Evolutionary conservation across 768 basidiomycete genomes (phyloP).

Genomic region (Kwoniella dejecticola): DNA sequence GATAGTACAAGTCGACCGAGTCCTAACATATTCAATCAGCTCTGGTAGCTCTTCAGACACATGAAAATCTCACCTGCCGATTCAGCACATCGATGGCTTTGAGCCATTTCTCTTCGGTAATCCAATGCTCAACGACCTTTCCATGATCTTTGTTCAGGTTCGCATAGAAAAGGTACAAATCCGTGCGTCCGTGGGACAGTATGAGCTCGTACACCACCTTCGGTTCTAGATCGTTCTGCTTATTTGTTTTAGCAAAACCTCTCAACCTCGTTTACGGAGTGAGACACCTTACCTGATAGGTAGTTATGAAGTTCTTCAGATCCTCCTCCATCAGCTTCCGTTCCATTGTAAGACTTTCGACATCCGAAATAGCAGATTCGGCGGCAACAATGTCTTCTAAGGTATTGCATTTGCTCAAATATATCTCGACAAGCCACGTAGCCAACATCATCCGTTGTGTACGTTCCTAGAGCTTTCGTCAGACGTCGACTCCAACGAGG

Average conservation of each 20-base stretch:
- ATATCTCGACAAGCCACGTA: slow-evolving; percentile 97
- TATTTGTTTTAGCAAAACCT: not conserved
- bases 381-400: slow-evolving; percentile 91
- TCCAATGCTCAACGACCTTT: slow-evolving; percentile 87
- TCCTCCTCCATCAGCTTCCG: slow-evolving; percentile 86
- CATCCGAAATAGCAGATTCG: slow-evolving; percentile 68
- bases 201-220: slow-evolving; percentile 89
- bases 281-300: slow-evolving; percentile 72
- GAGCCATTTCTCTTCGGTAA: slow-evolving; percentile 86
- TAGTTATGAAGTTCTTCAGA: slow-evolving; percentile 85
- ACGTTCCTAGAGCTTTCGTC: slow-evolving; percentile 72
- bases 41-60: not conserved
- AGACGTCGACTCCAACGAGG: not conserved
- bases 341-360: slow-evolving; percentile 80
- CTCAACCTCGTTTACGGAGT: not conserved
- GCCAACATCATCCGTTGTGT: slow-evolving; percentile 97
- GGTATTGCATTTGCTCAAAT: slow-evolving; percentile 93
- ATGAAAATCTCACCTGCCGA: slow-evolving; percentile 68
- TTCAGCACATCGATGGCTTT: slow-evolving; percentile 89
- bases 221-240: slow-evolving; percentile 78
- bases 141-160: slow-evolving; percentile 75
- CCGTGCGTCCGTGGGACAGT: slow-evolving; percentile 85
- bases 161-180: slow-evolving; percentile 89
- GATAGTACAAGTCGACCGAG: slow-evolving; percentile 87
- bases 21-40: slow-evolving; percentile 59